These are phyloP conservation scores for Xylaria hypoxylon DNA, from an alignment of 2,329 filamentous ascomycete species.

Conservation along the genomic window DNA sequence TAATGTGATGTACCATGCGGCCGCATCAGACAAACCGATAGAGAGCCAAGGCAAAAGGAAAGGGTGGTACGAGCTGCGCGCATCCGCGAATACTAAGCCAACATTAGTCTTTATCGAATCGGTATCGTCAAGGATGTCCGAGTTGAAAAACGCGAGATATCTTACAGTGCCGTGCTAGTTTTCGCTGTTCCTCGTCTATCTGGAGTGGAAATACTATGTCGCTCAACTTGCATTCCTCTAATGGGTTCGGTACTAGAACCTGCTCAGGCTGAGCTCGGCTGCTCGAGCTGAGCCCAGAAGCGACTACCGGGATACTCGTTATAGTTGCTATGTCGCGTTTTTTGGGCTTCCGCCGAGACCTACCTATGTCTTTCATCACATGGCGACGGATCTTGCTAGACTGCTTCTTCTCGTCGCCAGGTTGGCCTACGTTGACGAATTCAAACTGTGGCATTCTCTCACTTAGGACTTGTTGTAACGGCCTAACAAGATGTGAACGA, in stretches of 20 bases:
- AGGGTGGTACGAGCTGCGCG: conserved; percentile 39
- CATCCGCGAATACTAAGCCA: conserved; percentile 42
- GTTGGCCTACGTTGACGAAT: conserved; percentile 46
- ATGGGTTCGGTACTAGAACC: conserved; percentile 33
- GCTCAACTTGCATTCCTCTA: conserved; percentile 37
- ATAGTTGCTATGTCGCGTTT: conserved; percentile 32
- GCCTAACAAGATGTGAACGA: neutral
- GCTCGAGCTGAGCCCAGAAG: neutral
- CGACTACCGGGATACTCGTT: neutral
- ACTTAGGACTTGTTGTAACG: too few relatives aligned
- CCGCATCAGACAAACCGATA: conserved; percentile 44
- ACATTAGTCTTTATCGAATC: neutral
- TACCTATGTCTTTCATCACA: conserved; percentile 51
- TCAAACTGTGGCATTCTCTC: conserved; percentile 45
- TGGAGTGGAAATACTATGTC: conserved; percentile 41
- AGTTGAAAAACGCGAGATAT: neutral
- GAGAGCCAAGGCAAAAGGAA: conserved; percentile 47
- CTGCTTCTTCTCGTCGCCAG: conserved; percentile 46
- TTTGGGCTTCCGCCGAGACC: conserved; percentile 45
- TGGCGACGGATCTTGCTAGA: conserved; percentile 48
- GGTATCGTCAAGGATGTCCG: neutral
- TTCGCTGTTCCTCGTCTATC: conserved; percentile 45
- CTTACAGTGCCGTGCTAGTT: conserved; percentile 44
- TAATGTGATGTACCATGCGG: conserved; percentile 48
- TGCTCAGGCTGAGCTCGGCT: conserved; percentile 8